Evolutionary conservation across 2,329 filamentous ascomycete species (phyloP), one percentile per base, ranked within the genome.

Genomic region (Stemphylium beticola): DNA sequence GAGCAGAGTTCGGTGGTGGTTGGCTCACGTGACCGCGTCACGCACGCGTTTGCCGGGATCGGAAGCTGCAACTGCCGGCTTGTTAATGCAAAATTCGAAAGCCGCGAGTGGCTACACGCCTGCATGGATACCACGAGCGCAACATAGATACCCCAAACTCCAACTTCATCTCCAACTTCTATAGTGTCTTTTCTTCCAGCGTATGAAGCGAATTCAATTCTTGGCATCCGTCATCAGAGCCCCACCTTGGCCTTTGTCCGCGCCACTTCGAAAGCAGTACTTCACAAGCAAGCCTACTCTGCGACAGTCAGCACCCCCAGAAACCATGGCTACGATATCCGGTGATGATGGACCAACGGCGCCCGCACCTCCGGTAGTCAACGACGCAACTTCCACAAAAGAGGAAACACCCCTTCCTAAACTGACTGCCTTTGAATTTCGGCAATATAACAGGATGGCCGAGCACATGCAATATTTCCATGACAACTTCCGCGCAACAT

Each of bases 401-500:
- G 55, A 60, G 22, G 64, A 79, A 50, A 62, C 78, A 51, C 50
- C 77, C 12, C 74, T 89, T 1, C 86, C 88, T 0, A 85, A 88
- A 20, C 79, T 93, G 26, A 86, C 85, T 0, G 75, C 85, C 1
- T 78, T 81, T 51, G 88, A 93, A 52, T 92, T 91, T 67, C 81
- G 80, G 44, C 76, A 81, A 34, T 93, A 89, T 75, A 92, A 93
- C 76, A 81, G 81, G n/a, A 78, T 92, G 67, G 87, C 89, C 0
- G 89, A 89, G 52, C 82, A 84, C 60, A 93, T 93, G 90, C 83
- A 93, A 39, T 78, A 83, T 58, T 92, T 88, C 76, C 57, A 67
- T 57, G 65, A 58, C n/a, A 64, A 69, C 57, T 74, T 72, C 52
- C 66, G 69, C 4, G 47, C 62, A 38, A 83, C 84, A 3, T 96